phyloP scores from a whole-genome alignment of 2,329 filamentous ascomycete genomes.

The Blastomyces gilchristii region DNA sequence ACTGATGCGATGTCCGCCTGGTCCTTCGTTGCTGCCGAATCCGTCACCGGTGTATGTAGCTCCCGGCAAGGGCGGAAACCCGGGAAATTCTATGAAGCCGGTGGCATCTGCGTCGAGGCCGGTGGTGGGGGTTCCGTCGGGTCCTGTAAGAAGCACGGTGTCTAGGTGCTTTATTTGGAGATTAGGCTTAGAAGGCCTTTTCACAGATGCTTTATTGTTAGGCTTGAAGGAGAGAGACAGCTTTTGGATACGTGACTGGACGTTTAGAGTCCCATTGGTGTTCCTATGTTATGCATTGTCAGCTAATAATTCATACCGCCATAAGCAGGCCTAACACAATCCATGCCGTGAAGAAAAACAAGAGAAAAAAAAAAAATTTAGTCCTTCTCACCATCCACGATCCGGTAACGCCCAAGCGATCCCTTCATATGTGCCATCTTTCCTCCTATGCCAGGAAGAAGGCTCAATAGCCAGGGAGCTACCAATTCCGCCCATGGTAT shows the following conservation, averaged over 20 bases:
- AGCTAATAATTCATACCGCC: not conserved
- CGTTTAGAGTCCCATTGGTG: slow-evolving; percentile 59
- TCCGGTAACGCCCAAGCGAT: slow-evolving; percentile 56
- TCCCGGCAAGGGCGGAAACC: slow-evolving; percentile 53
- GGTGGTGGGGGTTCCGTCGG: slow-evolving; percentile 51
- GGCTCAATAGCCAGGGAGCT: slow-evolving; percentile 55
- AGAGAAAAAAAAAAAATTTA: not conserved
- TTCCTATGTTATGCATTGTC: slow-evolving; percentile 39
- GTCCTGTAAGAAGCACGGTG: slow-evolving; percentile 54
- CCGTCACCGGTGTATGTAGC: slow-evolving; percentile 57
- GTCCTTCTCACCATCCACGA: slow-evolving; percentile 49
- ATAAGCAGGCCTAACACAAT: not conserved
- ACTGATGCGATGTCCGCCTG: slow-evolving; percentile 49
- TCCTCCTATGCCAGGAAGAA: slow-evolving; percentile 47
- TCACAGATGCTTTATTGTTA: slow-evolving; percentile 41
- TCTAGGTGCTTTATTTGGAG: slow-evolving; percentile 53
- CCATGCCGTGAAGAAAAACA: not conserved
- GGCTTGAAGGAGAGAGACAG: slow-evolving; percentile 52
- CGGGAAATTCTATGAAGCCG: slow-evolving; percentile 45
- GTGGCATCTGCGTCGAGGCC: slow-evolving; percentile 52
- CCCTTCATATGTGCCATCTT: slow-evolving; percentile 47
- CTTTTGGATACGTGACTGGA: slow-evolving; percentile 58
- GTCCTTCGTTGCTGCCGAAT: slow-evolving; percentile 48
- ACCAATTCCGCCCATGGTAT: slow-evolving; percentile 59
- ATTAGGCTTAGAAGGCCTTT: slow-evolving; percentile 49